Evolutionary conservation across 352 stramenopile genomes (phyloP).

Genomic region (Pythium volutum): DNA sequence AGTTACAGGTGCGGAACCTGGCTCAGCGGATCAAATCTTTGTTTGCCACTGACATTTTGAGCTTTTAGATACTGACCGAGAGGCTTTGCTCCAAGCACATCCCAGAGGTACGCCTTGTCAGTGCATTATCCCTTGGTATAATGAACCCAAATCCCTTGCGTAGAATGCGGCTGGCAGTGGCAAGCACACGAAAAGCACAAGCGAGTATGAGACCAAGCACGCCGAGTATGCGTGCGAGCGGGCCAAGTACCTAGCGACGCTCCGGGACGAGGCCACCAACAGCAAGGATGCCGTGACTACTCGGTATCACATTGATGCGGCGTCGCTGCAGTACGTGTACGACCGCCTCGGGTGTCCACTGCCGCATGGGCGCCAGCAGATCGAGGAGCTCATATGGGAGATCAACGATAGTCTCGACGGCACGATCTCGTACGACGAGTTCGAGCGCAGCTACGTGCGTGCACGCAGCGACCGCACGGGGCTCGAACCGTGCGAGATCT

Average conservation of each 20-base stretch:
- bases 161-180: neutral
- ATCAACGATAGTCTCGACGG: constrained; percentile 79
- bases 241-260: constrained; percentile 39
- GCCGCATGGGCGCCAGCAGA: constrained; percentile 36
- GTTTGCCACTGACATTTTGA: neutral
- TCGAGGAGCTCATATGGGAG: constrained; percentile 79
- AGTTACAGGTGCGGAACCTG: constrained; percentile 61
- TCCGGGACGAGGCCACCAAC: constrained; percentile 58
- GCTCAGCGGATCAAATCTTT: no score
- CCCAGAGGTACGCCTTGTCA: constrained; percentile 4
- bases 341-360: constrained; percentile 50
- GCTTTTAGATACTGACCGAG: constrained; percentile 40
- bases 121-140: neutral
- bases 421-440: constrained; percentile 70
- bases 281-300: constrained; percentile 50
- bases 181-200: constrained; percentile 23
- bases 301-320: constrained; percentile 50
- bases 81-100: constrained; percentile 33
- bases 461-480: constrained; percentile 58
- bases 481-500: constrained; percentile 68
- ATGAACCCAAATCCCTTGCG: neutral
- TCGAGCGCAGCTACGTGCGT: constrained; percentile 69
- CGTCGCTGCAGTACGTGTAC: constrained; percentile 47
- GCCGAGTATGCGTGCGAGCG: constrained; percentile 39
- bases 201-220: constrained; percentile 39